phyloP scores from a whole-genome alignment of 345 rosid species.

The Cardamine resedifolia region DNA sequence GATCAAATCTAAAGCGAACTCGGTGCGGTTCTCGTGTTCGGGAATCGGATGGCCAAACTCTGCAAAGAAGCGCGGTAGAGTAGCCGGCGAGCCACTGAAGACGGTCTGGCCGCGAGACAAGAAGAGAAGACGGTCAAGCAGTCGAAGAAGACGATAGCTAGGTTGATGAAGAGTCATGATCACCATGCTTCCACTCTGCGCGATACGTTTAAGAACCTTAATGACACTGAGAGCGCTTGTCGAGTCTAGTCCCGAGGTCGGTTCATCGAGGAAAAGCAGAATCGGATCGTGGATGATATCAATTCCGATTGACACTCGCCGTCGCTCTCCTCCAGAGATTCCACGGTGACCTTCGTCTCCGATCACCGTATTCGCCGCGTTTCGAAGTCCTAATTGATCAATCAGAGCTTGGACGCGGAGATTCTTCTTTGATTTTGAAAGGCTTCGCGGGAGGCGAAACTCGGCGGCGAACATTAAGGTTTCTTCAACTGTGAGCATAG shows the following conservation, averaged over 20 bases:
- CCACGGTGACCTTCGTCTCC: constrained; percentile 97
- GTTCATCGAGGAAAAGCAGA: constrained; percentile 79
- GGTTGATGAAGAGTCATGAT: constrained; percentile 95
- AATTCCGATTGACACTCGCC: constrained; percentile 85
- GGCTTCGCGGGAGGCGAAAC: constrained; percentile 73
- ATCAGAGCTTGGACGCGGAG: constrained; percentile 72
- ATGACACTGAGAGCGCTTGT: constrained; percentile 89
- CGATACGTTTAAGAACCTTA: constrained; percentile 78
- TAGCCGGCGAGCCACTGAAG: constrained; percentile 71
- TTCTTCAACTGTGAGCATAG: constrained; percentile 93
- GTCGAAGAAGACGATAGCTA: constrained; percentile 62
- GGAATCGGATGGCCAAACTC: constrained; percentile 92
- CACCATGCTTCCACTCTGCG: constrained; percentile 86
- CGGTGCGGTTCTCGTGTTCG: constrained; percentile 78
- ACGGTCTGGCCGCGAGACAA: constrained; percentile 90
- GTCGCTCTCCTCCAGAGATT: constrained; percentile 82
- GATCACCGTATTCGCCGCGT: constrained; percentile 75
- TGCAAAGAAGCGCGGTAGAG: constrained; percentile 51
- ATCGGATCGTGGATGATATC: constrained; percentile 93
- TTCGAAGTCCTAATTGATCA: constrained; percentile 78
- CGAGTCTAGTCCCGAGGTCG: constrained; percentile 89
- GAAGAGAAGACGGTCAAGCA: constrained; percentile 71
- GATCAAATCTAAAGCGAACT: constrained; percentile 77
- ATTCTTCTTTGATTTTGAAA: constrained; percentile 72
- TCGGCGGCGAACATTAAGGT: constrained; percentile 89